These are phyloP conservation scores for Logfia minima DNA, from an alignment of 129 eudicot species.

Conservation along the genomic window DNA sequence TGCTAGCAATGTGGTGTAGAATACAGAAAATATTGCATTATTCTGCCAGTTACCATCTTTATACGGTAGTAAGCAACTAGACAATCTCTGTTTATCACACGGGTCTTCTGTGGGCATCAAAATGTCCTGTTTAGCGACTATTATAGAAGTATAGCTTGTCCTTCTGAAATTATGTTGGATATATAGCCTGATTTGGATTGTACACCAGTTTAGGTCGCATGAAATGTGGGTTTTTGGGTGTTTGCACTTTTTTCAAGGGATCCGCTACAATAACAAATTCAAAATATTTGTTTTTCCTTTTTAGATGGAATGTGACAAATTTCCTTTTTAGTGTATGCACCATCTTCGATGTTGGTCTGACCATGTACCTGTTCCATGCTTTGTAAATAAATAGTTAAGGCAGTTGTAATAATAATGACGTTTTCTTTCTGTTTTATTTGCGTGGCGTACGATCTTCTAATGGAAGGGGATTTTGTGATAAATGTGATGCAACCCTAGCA, in stretches of 20 bases:
- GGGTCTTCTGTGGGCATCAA: conserved; percentile 2
- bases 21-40: not conserved
- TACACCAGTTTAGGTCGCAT: not conserved
- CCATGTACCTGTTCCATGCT: not conserved
- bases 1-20: not conserved
- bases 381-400: not conserved
- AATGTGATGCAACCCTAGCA: conserved; percentile 4
- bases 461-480: not conserved
- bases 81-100: not conserved
- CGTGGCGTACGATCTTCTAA: not conserved
- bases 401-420: not conserved
- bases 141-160: not conserved
- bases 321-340: not conserved
- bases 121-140: not conserved
- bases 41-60: not conserved
- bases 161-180: not conserved
- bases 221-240: not conserved
- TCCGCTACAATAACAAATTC: not conserved
- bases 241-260: not conserved
- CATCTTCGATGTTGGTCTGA: not conserved
- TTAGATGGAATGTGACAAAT: not conserved
- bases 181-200: not conserved
- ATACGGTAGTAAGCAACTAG: not conserved
- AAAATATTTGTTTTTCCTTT: not conserved
- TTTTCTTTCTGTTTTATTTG: not conserved